Evolutionary conservation across 176 grass and related monocot genomes (phyloP), one percentile per base, ranked within the genome.

Genomic region (Oryza rufipogon): DNA sequence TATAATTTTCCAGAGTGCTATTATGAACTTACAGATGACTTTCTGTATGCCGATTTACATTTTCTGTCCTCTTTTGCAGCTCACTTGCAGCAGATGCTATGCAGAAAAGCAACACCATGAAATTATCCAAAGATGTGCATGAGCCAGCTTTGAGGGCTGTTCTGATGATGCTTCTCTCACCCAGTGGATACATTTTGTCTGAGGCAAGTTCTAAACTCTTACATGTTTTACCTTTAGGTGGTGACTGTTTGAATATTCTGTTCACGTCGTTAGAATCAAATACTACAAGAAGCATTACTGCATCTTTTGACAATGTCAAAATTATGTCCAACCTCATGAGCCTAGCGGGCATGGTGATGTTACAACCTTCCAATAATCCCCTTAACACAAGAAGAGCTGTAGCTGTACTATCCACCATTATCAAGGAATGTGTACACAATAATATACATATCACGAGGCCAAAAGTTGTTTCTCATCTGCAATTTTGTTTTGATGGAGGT

Each of bases 111-210:
- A 88, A 39, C 67, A 78, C 85, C 54, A 52, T 84, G 5, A 88
- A 86, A 81, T 90, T 82, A 0, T 88, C 75, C 67, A 88, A 42
- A 49, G 71, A 87, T 82, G 87, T 91, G 41, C 80, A 88, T 45
- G 89, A 93, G 74, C 91, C 96, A 0, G 85, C 89, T 63, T 93
- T 85, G 70, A 92, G 93, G 82, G 89, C 91, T 54, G 92, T 98
- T 91, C 76, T 95, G 30, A 88, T 98, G 83, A 95, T 98, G 93
- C 86, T 93, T 48, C 74, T 92, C 68, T 95, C 93, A 51, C 89
- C 93, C 7, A 93, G 84, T 86, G 81, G 91, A 51, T 98, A 89
- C 45, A 81, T 98, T 75, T 80, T 77, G 7, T 86, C 78, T 22
- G 83, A 91, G 81, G 87, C 91, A 70, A 90, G 80, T 80, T 87